These are phyloP conservation scores for Gracilaria vermiculophylla DNA, from an alignment of 23 red algal species.

Conservation along the genomic window DNA sequence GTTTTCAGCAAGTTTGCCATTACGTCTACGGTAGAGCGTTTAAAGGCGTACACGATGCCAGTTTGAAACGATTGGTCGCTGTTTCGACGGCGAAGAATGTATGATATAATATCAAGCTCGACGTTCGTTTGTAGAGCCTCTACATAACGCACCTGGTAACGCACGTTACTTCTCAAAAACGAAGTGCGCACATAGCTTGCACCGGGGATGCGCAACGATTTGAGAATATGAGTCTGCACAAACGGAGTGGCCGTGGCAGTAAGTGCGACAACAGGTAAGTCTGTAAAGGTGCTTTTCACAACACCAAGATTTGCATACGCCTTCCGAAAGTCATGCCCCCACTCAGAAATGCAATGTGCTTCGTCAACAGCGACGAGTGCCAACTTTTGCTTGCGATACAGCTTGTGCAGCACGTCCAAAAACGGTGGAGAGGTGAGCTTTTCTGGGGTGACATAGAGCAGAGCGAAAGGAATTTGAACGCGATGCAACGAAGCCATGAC, in stretches of 20 bases:
- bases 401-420: constrained; percentile 24
- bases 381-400: constrained; percentile 43
- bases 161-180: constrained; percentile 76
- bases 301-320: constrained; percentile 70
- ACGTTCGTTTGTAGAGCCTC: constrained; percentile 28
- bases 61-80: background rate
- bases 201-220: constrained; percentile 42
- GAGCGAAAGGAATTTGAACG: constrained; percentile 18
- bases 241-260: constrained; percentile 80
- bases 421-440: constrained; percentile 52
- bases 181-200: constrained; percentile 56
- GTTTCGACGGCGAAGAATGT: background rate
- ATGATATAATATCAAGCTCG: constrained; percentile 27
- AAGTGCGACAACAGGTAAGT: constrained; percentile 82
- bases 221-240: constrained; percentile 59
- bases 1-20: constrained; percentile 34
- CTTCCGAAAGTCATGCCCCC: constrained; percentile 94
- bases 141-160: constrained; percentile 69
- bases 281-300: constrained; percentile 45
- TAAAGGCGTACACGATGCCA: constrained; percentile 78
- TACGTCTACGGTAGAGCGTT: constrained; percentile 61
- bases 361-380: constrained; percentile 85
- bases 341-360: constrained; percentile 87
- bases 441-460: constrained; percentile 93
- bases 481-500: constrained; percentile 23